These are phyloP conservation scores for Ceriops tagal DNA, from an alignment of 345 rosid genomes.

Conservation along the genomic window DNA sequence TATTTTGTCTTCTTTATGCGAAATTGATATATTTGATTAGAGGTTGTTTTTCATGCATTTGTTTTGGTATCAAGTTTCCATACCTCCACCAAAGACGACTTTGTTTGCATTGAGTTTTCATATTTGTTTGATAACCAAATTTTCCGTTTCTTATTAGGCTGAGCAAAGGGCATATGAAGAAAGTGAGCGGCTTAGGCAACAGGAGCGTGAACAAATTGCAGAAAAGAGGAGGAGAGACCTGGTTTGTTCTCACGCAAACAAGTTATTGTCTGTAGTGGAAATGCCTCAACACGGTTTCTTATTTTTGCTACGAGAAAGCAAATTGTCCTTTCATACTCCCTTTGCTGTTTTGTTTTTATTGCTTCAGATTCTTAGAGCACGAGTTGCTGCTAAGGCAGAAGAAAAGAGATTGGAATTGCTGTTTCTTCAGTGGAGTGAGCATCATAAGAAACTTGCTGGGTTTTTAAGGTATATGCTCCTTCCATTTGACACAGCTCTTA, in stretches of 20 bases:
- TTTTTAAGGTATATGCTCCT: constrained; percentile 65
- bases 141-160: constrained; percentile 43
- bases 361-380: constrained; percentile 77
- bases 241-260: constrained; percentile 44
- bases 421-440: constrained; percentile 95
- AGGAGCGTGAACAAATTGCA: constrained; percentile 77
- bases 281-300: not conserved
- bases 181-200: constrained; percentile 80
- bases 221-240: constrained; percentile 87
- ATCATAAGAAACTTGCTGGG: constrained; percentile 78
- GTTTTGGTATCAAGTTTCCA: not conserved
- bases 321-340: not conserved
- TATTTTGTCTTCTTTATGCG: too few species aligned
- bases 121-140: not conserved
- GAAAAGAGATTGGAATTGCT: constrained; percentile 93
- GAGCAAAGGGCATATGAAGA: constrained; percentile 88
- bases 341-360: constrained; percentile 5
- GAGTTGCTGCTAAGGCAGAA: constrained; percentile 94
- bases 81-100: not conserved
- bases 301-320: not conserved
- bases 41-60: not conserved
- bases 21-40: not conserved
- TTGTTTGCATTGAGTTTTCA: not conserved
- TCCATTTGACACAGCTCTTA: not conserved
- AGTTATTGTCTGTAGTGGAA: not conserved